phyloP scores from a whole-genome alignment of 768 basidiomycete genomes.

The Pulveroboletus ravenelii region DNA sequence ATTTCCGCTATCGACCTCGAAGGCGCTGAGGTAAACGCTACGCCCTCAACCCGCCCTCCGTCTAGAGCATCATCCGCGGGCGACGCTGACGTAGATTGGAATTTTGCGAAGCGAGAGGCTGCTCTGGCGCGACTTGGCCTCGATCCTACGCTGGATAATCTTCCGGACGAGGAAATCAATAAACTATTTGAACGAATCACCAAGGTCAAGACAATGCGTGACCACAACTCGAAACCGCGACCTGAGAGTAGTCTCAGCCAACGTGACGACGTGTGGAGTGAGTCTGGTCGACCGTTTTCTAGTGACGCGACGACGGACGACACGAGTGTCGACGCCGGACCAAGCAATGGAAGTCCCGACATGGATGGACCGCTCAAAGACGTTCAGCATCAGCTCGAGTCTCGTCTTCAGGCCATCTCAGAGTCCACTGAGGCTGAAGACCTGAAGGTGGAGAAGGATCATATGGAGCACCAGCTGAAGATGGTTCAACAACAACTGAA shows the following conservation, averaged over 20 bases:
- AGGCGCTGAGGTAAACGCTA: slow-evolving; percentile 34
- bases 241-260: slow-evolving; percentile 88
- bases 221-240: slow-evolving; percentile 72
- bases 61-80: slow-evolving; percentile 69
- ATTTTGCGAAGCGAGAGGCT: slow-evolving; percentile 93
- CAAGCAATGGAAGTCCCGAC: slow-evolving; percentile 60
- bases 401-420: slow-evolving; percentile 54
- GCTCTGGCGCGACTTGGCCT: slow-evolving; percentile 81
- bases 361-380: slow-evolving; percentile 61
- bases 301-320: slow-evolving; percentile 83
- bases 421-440: slow-evolving; percentile 78
- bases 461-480: slow-evolving; percentile 86
- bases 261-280: slow-evolving; percentile 86
- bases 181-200: slow-evolving; percentile 93
- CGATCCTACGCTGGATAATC: slow-evolving; percentile 85
- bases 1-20: slow-evolving; percentile 66
- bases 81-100: slow-evolving; percentile 86
- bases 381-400: slow-evolving; percentile 72
- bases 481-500: slow-evolving; percentile 80
- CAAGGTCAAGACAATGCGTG: slow-evolving; percentile 83
- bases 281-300: slow-evolving; percentile 72
- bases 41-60: slow-evolving; percentile 65
- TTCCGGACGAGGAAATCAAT: slow-evolving; percentile 93
- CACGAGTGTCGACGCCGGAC: slow-evolving; percentile 71
- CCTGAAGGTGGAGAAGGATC: slow-evolving; percentile 83